Evolutionary conservation across 2,329 filamentous ascomycete genomes (phyloP), one percentile per base, ranked within the genome.

Genomic region (Talaromyces amestolkiae): DNA sequence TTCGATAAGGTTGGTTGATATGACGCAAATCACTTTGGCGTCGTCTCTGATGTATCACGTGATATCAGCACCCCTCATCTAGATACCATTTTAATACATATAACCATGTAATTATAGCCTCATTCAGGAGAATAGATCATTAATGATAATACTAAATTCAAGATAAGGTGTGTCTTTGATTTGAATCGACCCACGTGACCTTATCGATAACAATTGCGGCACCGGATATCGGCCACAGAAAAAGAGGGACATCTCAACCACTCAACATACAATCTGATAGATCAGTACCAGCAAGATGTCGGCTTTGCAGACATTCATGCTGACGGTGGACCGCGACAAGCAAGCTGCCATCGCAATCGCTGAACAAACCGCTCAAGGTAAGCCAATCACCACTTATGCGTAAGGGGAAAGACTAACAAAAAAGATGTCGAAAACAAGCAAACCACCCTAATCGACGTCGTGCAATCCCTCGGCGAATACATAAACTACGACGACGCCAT

Each of bases 391-490:
- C 7, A 31, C 27, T 7, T 31, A 31, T 31, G 27, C 27, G 27
- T 7, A 31, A 31, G 27, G 27, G 7, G 7, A 31, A 31, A 31
- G 15, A 15, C 33, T 56, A 31, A 59, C 35, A 33, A 43, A 45
- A 43, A 43, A 88, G 86, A 84, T 74, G 79, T 90, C 67, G 83
- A 87, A 72, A 80, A 76, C 70, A 87, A 85, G 69, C 80, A 88
- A 70, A 79, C 85, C 61, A 88, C 86, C 70, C 79, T 90, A 39
- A 81, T 90, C 64, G 83, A 84, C 63, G 77, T 89, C 59, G 85
- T 90, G 63, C 85, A 88, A 72, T 86, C 85, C 53, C 79, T 90
- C 37, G 86, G 86, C 22, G 86, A 89, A 74, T 90, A 89, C 70
- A 83, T 90, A 72, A 89, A 89, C 69, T 85, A 88, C 74, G 86